Percentiles rank a stretch among this genome's conserved stretches.
Conservation (phyloP, 2,329 filamentous ascomycete genomes). For the Ophiosphaerella korrae region DNA sequence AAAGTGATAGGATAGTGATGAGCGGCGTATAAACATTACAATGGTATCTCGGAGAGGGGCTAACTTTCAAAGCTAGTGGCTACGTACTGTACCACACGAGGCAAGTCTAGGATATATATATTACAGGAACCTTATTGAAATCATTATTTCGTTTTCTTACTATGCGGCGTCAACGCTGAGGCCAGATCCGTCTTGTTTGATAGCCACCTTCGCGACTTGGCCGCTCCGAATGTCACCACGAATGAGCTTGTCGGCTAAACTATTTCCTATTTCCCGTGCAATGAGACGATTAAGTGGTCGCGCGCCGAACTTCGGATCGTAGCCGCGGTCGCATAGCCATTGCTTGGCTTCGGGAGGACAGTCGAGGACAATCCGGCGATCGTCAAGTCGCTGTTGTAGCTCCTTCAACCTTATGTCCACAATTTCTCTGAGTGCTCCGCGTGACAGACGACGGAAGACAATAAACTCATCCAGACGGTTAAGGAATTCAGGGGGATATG, state of each 20-base stretch:
- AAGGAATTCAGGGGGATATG: conserved; percentile 89
- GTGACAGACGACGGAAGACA: conserved; percentile 85
- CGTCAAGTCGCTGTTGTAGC: conserved; percentile 80
- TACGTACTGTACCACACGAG: conserved; percentile 17
- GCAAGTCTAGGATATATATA: conserved; percentile 11
- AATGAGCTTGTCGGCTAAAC: conserved; percentile 90
- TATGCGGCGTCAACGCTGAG: conserved; percentile 27
- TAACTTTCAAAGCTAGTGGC: conserved; percentile 12
- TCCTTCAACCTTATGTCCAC: conserved; percentile 90
- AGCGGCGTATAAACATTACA: conserved; percentile 10
- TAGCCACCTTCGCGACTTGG: conserved; percentile 71
- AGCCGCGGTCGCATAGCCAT: conserved; percentile 88
- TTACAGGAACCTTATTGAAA: conserved; percentile 31
- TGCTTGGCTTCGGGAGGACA: conserved; percentile 74
- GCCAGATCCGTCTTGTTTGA: conserved; percentile 60
- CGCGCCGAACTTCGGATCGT: conserved; percentile 90
- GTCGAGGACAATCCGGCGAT: conserved; percentile 78
- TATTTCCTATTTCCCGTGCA: conserved; percentile 85
- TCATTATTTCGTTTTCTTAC: conserved; percentile 7
- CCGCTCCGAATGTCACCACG: conserved; percentile 78
- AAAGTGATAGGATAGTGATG: not conserved
- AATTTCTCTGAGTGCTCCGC: conserved; percentile 81
- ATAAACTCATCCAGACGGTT: conserved; percentile 98
- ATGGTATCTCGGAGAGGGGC: conserved; percentile 9
- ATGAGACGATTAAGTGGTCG: conserved; percentile 90